phyloP scores from a whole-genome alignment of 768 basidiomycete genomes.

The Xerocomus brunneocitrinus region DNA sequence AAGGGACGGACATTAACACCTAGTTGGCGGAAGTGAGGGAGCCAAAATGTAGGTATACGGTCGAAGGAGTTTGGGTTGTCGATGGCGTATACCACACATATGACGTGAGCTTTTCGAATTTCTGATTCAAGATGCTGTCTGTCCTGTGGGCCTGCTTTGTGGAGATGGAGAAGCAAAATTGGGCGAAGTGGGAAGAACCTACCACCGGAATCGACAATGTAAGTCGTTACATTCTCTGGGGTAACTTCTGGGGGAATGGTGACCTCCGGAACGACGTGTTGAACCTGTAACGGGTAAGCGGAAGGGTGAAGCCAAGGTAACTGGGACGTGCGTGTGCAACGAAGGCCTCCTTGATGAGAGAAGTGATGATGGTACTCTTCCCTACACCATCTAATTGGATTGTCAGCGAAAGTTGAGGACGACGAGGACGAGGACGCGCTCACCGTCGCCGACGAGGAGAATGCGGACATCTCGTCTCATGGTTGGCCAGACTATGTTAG shows the following conservation, averaged over 20 bases:
- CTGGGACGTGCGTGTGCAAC: slow-evolving; percentile 68
- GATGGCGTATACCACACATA: slow-evolving; percentile 95
- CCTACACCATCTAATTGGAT: slow-evolving; percentile 82
- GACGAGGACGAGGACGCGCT: slow-evolving; percentile 24
- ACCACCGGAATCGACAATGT: slow-evolving; percentile 98
- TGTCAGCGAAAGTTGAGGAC: background rate
- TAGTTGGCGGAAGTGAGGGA: slow-evolving; percentile 89
- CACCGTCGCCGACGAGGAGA: slow-evolving; percentile 91
- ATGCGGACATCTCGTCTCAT: slow-evolving; percentile 95
- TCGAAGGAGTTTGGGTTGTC: slow-evolving; percentile 96
- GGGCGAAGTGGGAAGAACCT: slow-evolving; percentile 25
- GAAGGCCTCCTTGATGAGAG: slow-evolving; percentile 93
- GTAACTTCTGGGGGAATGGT: slow-evolving; percentile 98
- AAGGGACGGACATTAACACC: slow-evolving; percentile 80
- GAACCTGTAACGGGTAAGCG: slow-evolving; percentile 54
- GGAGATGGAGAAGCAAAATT: slow-evolving; percentile 6
- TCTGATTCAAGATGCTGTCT: slow-evolving; percentile 87
- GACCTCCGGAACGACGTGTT: slow-evolving; percentile 93
- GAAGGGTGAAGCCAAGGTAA: background rate
- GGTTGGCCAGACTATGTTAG: slow-evolving; percentile 11
- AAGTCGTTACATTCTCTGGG: slow-evolving; percentile 95
- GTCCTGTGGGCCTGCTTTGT: slow-evolving; percentile 78
- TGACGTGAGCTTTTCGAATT: slow-evolving; percentile 96
- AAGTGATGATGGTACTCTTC: slow-evolving; percentile 96
- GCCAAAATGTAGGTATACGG: slow-evolving; percentile 96